Base-by-base conservation (phyloP, 2,329 filamentous ascomycete genomes). In the Sporothrix variecibatus region DNA sequence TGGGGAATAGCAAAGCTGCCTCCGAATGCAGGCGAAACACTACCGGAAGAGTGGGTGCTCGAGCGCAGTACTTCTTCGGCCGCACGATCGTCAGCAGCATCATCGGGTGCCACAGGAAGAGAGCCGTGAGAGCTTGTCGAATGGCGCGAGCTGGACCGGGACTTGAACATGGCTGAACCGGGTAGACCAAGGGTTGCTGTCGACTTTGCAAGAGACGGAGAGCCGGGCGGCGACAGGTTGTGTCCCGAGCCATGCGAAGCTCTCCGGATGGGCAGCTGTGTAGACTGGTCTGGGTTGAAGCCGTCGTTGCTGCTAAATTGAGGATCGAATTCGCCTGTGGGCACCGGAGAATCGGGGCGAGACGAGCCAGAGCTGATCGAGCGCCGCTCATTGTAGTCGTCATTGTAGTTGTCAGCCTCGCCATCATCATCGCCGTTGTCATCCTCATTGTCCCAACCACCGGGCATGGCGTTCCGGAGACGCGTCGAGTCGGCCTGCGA, bases 381-480 rank as follows among this genome's bases (percentile, higher is more conserved):
- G 11, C 46, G 67, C 3, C 46, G 38, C 31, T 53, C 72, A 5
- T 38, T 53, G 31, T 69, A 60, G 31, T 64, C 46, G 34, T 43
- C 46, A 20, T 53, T 38, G 67, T 51, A 34, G 17, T 51, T 12
- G 7, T 51, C 65, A 20, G 28, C 60, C 8, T 68, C 43, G 8
- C 4, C 46, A 6, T 69, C 67, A 11, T 28, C 67, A 34, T 68
- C 51, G 51, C 17, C n/a, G 31, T 17, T 23, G 12, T 65, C 62
- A 0, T 51, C 56, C 2, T 73, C 65, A 7, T 73, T 46, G 34
- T 81, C 82, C 88, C 87, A 89, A 5, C 82, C 82, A 6, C 87
- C 87, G 1, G 88, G 88, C 84, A 89, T 89, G 3, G 78, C 76
- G 26, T 77, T 77, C 20, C 70, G 78, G 23, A 80, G 51, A 56